phyloP scores from a whole-genome alignment of 345 rosid genomes.

The Arabis hirsuta region DNA sequence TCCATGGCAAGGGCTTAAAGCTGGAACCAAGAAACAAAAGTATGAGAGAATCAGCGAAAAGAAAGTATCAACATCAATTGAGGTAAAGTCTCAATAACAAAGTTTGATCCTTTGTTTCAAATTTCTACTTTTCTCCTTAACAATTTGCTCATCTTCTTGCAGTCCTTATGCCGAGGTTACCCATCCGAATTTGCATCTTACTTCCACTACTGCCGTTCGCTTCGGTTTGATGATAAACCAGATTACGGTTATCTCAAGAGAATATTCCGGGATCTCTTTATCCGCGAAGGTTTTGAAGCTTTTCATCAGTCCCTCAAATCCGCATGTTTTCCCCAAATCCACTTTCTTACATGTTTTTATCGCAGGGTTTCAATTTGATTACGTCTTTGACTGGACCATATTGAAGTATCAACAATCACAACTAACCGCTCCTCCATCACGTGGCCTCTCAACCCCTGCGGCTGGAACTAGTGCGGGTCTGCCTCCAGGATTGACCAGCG shows the following conservation, averaged over 20 bases:
- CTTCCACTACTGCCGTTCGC: slow-evolving; percentile 92
- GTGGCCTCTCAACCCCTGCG: slow-evolving; percentile 50
- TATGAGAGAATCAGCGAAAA: slow-evolving; percentile 97
- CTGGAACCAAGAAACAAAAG: slow-evolving; percentile 97
- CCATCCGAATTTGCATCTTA: slow-evolving; percentile 98
- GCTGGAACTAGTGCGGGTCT: slow-evolving; percentile 81
- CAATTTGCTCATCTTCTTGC: slow-evolving; percentile 36
- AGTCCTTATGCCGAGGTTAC: slow-evolving; percentile 92
- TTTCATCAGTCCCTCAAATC: neutral
- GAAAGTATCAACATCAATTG: slow-evolving; percentile 87
- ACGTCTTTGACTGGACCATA: slow-evolving; percentile 98
- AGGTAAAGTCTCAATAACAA: slow-evolving; percentile 44
- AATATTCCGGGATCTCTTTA: slow-evolving; percentile 92
- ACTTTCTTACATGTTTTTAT: slow-evolving; percentile 20
- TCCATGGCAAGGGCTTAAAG: slow-evolving; percentile 99
- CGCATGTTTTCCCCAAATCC: neutral
- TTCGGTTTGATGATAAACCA: slow-evolving; percentile 94
- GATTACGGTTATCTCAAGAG: slow-evolving; percentile 93
- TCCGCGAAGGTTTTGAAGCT: slow-evolving; percentile 72
- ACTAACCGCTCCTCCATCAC: slow-evolving; percentile 75
- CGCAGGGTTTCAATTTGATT: slow-evolving; percentile 94
- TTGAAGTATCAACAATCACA: slow-evolving; percentile 97
- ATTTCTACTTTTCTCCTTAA: neutral
- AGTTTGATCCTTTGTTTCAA: slow-evolving; percentile 10
- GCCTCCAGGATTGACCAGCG: slow-evolving; percentile 58